Base-by-base conservation (phyloP, 768 basidiomycete species). In the Boletus eberwhitei region DNA sequence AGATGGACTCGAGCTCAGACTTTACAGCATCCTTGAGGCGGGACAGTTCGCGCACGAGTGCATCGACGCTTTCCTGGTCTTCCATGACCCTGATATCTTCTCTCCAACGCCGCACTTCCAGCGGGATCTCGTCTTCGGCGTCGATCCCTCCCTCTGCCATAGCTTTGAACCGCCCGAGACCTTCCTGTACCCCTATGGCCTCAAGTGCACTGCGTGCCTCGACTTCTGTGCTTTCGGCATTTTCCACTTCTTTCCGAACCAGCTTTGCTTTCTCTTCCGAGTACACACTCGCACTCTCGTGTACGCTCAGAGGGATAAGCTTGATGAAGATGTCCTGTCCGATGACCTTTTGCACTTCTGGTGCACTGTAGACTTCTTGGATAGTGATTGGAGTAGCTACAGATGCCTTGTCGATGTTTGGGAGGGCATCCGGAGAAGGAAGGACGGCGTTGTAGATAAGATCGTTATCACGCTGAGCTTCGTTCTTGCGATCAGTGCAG, bases 241-340 rank as follows among this genome's bases (percentile, higher is more conserved):
- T 83, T 75, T 98, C 96, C 8, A 88, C 90, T 69, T 98, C 94
- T 6, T 78, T 83, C 38, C 97, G 80, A 8, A 94, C 93, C 26
- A 91, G 67, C 71, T 99, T 98, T 21, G 96, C 97, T 75, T 98
- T 98, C 74, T 99, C 97, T 71, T 99, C 97, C 1, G 93, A 96
- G 71, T 99, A 99, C 14, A 99, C 86, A 54, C 88, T 90, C 14
- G 96, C 96, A 59, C 90, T 90, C 73, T 98, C 95, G 67, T 98
- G 95, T 7, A 99, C 93, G 61, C 89, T 90, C 41, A 99, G 75
- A 13, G 97, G 97, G 34, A 99, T 81, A 5, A 99, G 81, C 41
- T 86, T 80, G 56, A 84, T 68, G 71, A 99, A 99, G 50, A 98
- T 78, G 71, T 98, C 96, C 17, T 84, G 83, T 1, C 97, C 97